Base-by-base conservation (phyloP, 2,329 filamentous ascomycete species). In the Penicillium sp. region DNA sequence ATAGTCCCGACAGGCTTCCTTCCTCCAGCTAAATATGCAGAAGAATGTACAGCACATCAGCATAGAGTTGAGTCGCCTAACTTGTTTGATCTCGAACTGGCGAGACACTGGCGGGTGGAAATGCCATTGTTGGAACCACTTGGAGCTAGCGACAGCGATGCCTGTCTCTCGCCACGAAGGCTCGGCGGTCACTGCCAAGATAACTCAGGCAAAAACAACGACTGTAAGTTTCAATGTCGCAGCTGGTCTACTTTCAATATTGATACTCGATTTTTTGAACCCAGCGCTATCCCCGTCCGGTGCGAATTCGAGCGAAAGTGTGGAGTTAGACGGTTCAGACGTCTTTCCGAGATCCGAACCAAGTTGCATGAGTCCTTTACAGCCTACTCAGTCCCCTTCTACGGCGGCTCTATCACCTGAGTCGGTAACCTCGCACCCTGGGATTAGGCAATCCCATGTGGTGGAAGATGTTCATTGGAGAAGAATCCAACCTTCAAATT, bases 221-320 rank as follows among this genome's bases (percentile, higher is more conserved):
- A 48, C 28, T 42, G 42, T 55, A 55, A 55, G 53, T 55, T 55
- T 8, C n/a, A 55, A 55, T 42, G 16, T 37, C 43, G 4, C 30
- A 55, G 40, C 53, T 26, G 7, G n/a, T 1, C 28, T 55, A 8
- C 19, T 16, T 48, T 55, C n/a, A 28, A 37, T 4, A 13, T 35
- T 56, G 28, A 38, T 56, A 56, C 48, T 56, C 42, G 4, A 14
- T n/a, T 37, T n/a, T 45, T 56, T 22, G 19, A 48, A 49, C 13
- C 5, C 8, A 56, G 54, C 26, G 19, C 54, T 0, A n/a, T 48
- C 54, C 7, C 38, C 22, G 5, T 56, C 38, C 3, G 8, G 42
- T 48, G 13, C 26, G 26, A 28, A 56, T 26, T 28, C 19, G 38
- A 48, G 54, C 42, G 38, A 14, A 56, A 48, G 22, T 8, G 3